phyloP scores from a whole-genome alignment of 2,329 filamentous ascomycete species.

The Calonectria pseudoturangicola region DNA sequence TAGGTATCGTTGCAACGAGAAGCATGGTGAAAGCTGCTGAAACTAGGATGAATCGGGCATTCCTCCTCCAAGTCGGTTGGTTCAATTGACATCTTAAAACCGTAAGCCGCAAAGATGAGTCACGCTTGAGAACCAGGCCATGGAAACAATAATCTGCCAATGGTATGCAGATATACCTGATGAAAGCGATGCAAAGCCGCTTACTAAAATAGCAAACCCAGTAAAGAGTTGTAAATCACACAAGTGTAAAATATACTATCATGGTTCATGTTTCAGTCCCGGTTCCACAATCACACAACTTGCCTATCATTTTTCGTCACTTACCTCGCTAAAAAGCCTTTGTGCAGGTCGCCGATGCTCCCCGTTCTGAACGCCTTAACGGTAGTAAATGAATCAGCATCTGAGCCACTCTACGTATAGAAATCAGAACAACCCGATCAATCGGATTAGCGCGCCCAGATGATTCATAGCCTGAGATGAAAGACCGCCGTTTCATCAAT shows the following conservation, averaged over 20 bases:
- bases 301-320: not conserved
- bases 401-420: too few relatives aligned
- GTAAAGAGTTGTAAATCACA: not conserved
- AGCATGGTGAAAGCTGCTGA: not conserved
- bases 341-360: too few relatives aligned
- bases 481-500: not conserved
- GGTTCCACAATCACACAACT: too few relatives aligned
- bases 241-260: not conserved
- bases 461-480: not conserved
- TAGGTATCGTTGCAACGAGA: not conserved
- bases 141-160: not conserved
- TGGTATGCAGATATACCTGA: not conserved
- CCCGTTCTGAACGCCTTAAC: too few relatives aligned
- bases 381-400: too few relatives aligned
- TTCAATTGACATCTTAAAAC: not conserved
- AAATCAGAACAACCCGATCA: too few relatives aligned
- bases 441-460: not conserved
- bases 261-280: not conserved
- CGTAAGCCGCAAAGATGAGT: not conserved
- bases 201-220: not conserved
- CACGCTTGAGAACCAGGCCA: not conserved
- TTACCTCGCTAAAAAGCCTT: not conserved
- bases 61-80: not conserved
- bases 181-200: not conserved
- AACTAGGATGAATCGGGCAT: not conserved